Evolutionary conservation across 768 basidiomycete genomes (phyloP), one percentile per base, ranked within the genome.

Genomic region (Pleurotus djamor): DNA sequence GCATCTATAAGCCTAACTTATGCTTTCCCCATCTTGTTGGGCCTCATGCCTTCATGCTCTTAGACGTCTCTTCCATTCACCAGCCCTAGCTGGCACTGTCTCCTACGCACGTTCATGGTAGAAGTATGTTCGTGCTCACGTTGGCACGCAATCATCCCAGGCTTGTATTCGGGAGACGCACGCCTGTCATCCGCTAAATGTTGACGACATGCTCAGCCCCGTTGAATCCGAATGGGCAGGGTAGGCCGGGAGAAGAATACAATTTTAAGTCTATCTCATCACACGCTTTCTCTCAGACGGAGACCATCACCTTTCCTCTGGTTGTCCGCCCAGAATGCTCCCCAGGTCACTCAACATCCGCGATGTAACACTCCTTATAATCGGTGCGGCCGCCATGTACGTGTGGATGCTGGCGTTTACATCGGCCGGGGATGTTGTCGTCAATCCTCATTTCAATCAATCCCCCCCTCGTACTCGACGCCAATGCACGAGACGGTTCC

Each of bases 381-480:
- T 44, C 16, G 54, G 54, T 10, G 54, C 54, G 10, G 54, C 17
- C 12, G n/a, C 41, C 54, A 56, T 56, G 54, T 56, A 56, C 54
- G n/a, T 56, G 9, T 44, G 37, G 21, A 32, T 41, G 13, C 16
- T 44, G 4, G 36, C n/a, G 16, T 56, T 56, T n/a, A 32, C 21
- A 7, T 43, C 41, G 12, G 3, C 32, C n/a, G 54, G 41, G 10
- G 41, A 44, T n/a, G 44, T 56, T 41, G 44, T 32, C 8, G 54
- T 56, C 4, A 56, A 56, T 44, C 21, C 54, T 12, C 54, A 56
- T 32, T 28, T 56, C 54, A 44, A 56, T 28, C 54, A 56, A 33
- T 43, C 17, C 17, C 37, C 54, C 10, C 21, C 21, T 28, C 21
- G 21, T 28, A 28, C 21, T 56, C 2, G 3, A 36, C 33, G 16